These are phyloP conservation scores for Fusarium palustre DNA, from an alignment of 2,329 filamentous ascomycete species.

Conservation along the genomic window DNA sequence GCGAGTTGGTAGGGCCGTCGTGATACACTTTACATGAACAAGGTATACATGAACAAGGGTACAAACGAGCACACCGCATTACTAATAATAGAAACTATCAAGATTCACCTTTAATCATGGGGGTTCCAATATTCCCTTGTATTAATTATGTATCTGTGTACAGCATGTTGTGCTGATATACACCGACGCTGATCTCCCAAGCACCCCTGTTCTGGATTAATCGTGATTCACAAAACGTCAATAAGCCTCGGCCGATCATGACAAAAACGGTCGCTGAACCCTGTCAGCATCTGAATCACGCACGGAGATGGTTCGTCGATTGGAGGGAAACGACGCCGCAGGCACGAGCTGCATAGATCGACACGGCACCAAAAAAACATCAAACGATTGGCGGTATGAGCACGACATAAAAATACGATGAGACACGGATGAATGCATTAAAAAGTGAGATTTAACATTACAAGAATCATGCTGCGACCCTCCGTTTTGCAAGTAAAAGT, in stretches of 20 bases:
- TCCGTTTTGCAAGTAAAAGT: too few relatives aligned
- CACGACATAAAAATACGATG: conserved; percentile 27
- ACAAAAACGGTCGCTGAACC: conserved; percentile 15
- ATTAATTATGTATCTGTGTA: neutral
- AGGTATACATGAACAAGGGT: conserved; percentile 8
- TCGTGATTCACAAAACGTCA: neutral
- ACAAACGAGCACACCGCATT: neutral
- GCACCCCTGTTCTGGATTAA: neutral
- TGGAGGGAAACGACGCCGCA: conserved; percentile 22
- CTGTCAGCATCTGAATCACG: conserved; percentile 25
- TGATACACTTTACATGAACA: neutral
- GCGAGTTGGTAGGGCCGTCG: neutral
- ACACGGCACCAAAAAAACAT: conserved; percentile 17
- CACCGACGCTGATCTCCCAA: neutral
- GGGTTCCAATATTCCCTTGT: neutral
- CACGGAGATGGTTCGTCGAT: conserved; percentile 28
- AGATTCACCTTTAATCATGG: neutral
- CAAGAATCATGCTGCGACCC: too few relatives aligned
- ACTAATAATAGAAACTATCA: conserved; percentile 3
- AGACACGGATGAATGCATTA: conserved; percentile 13
- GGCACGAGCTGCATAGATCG: conserved; percentile 31
- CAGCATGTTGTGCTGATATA: neutral
- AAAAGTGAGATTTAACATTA: conserved; percentile 10
- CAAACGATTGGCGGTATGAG: neutral
- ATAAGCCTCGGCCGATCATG: conserved; percentile 7